Evolutionary conservation across 2,329 filamentous ascomycete species (phyloP), one percentile per base, ranked within the genome.

Genomic region (Penicillium sp.): DNA sequence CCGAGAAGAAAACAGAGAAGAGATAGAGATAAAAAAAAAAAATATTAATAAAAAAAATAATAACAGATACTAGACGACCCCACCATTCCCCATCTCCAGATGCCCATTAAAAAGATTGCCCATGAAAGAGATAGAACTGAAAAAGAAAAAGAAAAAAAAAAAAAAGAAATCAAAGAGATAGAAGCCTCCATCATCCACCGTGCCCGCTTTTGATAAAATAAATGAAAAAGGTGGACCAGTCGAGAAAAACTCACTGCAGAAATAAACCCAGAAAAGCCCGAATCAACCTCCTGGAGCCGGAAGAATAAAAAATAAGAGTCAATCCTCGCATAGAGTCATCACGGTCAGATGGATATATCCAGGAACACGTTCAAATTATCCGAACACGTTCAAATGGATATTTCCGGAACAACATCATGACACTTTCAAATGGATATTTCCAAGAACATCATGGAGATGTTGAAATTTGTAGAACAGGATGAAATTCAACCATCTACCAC

Each of bases 41-140:
- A 49, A 35, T 29, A 29, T 29, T 11, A 52, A 46, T 51, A 56
- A 46, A 31, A 55, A n/a, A 53, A 21, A 42, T 29, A 21, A 9
- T 5, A 9, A 52, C 29, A 45, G 37, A 50, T 46, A 21, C 16
- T 14, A 21, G 9, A 39, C 21, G 42, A 33, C 24, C 31, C 14
- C 31, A 33, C 31, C 13, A 33, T 33, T 13, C 31, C 29, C 31
- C 13, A 16, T 33, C 4, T 11, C 10, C 29, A 31, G 10, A 31
- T 14, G 29, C 29, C 29, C 29, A 31, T 31, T 47, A 44, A 31
- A 35, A 24, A 42, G 43, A 52, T 31, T 31, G 29, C 13, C 29
- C 29, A 14, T 31, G 47, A 33, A 29, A 45, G 26, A 43, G 44
- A 52, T 31, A 16, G 9, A 31, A 24, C 7, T 44, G 16, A n/a